A percentile compares a stretch with the other conserved stretches of the same genome.
Evolutionary conservation across 106 monocot species (phyloP).

Genomic region (Xerophyta viscosa): DNA sequence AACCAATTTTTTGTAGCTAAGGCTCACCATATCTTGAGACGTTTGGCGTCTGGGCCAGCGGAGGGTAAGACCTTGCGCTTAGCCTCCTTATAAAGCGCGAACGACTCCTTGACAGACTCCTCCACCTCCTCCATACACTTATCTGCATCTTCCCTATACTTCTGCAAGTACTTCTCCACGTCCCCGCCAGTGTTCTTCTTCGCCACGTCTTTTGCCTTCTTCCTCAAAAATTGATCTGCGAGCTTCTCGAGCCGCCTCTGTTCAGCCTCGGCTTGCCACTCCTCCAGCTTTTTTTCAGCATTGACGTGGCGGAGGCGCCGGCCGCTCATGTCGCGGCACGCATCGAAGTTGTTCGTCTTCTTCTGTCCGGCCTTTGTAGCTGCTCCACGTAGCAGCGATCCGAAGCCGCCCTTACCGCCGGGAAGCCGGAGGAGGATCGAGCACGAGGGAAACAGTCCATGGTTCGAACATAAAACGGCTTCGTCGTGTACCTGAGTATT

Average conservation of each 20-base stretch:
- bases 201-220: conserved; percentile 79
- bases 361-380: conserved; percentile 99
- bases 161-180: conserved; percentile 62
- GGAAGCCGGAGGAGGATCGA: conserved; percentile 67
- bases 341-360: conserved; percentile 98
- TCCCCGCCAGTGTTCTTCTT: conserved; percentile 27
- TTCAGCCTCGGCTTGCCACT: conserved; percentile 85
- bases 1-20: no score
- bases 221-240: conserved; percentile 85
- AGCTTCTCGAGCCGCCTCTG: conserved; percentile 71
- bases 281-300: conserved; percentile 89
- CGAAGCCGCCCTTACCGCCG: conserved; percentile 96
- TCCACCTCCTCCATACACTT: conserved; percentile 71
- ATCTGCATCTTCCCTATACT: conserved; percentile 48
- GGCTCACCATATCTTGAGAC: conserved; percentile 73
- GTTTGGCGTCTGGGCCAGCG: conserved; percentile 37
- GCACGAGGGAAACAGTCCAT: conserved; percentile 53
- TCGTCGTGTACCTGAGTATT: conserved; percentile 16
- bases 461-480: conserved; percentile 38
- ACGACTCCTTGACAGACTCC: conserved; percentile 70
- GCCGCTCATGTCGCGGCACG: conserved; percentile 95
- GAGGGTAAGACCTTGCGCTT: conserved; percentile 63
- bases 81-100: conserved; percentile 52
- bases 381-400: conserved; percentile 89
- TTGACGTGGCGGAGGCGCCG: conserved; percentile 89